These are phyloP conservation scores for Puya raimondii DNA, from an alignment of 176 grass and related monocot genomes.

Conservation along the genomic window DNA sequence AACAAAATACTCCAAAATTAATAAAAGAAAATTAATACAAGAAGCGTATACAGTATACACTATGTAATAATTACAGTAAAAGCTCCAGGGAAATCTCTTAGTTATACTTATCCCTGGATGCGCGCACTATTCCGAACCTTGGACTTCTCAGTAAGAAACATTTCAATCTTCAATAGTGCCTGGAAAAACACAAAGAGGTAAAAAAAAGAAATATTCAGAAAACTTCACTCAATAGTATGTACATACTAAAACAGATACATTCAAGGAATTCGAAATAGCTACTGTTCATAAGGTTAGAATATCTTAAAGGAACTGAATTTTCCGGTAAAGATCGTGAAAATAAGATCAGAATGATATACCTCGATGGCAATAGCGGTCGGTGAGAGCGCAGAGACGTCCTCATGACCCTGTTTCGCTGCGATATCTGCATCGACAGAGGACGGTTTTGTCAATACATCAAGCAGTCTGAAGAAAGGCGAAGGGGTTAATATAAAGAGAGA, in stretches of 20 bases:
- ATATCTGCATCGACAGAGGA: slow-evolving; percentile 48
- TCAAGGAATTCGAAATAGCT: neutral
- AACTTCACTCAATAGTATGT: neutral
- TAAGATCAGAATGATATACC: slow-evolving; percentile 25
- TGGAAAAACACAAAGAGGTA: neutral
- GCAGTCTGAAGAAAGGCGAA: neutral
- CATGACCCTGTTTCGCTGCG: slow-evolving; percentile 65
- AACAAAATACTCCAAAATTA: neutral
- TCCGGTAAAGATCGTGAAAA: neutral
- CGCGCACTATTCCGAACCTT: neutral
- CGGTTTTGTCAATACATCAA: slow-evolving; percentile 1
- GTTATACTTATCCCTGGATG: neutral
- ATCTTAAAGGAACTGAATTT: neutral
- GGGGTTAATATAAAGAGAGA: neutral
- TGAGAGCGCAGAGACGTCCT: slow-evolving; percentile 57
- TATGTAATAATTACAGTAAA: neutral
- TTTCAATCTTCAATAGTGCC: slow-evolving; percentile 1
- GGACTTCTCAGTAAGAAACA: neutral
- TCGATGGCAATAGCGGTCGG: slow-evolving; percentile 79
- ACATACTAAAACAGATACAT: neutral
- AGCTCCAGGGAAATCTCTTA: neutral
- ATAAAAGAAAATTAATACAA: neutral
- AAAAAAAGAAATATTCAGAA: neutral
- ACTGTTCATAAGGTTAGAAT: neutral
- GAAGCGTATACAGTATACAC: neutral